Evolutionary conservation across 352 stramenopile species (phyloP).

Genomic region (Globisporangium heterothallicum): DNA sequence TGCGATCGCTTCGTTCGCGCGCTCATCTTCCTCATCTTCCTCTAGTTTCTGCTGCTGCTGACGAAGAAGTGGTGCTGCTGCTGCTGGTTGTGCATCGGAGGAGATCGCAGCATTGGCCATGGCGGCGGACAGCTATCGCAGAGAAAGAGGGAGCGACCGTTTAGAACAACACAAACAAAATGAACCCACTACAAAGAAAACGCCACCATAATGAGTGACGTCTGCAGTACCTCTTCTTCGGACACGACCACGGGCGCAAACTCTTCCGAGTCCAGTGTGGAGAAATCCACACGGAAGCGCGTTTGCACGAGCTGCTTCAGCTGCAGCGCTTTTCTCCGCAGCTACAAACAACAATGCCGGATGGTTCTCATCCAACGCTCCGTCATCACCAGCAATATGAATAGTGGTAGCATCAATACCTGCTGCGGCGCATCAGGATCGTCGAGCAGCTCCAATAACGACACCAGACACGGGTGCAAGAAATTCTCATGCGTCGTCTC

Average conservation of each 20-base stretch:
- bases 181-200: background rate
- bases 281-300: slow-evolving; percentile 32
- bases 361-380: background rate
- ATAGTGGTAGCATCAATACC: slow-evolving; percentile 15
- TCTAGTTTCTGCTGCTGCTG: background rate
- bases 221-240: slow-evolving; percentile 24
- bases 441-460: slow-evolving; percentile 58
- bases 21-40: no score
- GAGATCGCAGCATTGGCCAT: no score
- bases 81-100: background rate
- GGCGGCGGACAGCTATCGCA: slow-evolving; percentile 4
- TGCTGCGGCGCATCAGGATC: slow-evolving; percentile 30
- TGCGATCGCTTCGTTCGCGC: slow-evolving; percentile 27
- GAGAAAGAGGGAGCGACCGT: background rate
- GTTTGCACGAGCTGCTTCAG: slow-evolving; percentile 29
- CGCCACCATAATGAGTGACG: background rate
- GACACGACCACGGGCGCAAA: slow-evolving; percentile 44
- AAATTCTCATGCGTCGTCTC: slow-evolving; percentile 58
- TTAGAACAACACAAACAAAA: background rate
- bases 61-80: background rate
- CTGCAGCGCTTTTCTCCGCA: slow-evolving; percentile 21
- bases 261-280: slow-evolving; percentile 22
- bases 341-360: slow-evolving; percentile 10
- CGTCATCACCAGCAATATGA: background rate
- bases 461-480: slow-evolving; percentile 48